Evolutionary conservation across 2,329 filamentous ascomycete genomes (phyloP), one percentile per base, ranked within the genome.

Genomic region (Mollisia scopiformis): DNA sequence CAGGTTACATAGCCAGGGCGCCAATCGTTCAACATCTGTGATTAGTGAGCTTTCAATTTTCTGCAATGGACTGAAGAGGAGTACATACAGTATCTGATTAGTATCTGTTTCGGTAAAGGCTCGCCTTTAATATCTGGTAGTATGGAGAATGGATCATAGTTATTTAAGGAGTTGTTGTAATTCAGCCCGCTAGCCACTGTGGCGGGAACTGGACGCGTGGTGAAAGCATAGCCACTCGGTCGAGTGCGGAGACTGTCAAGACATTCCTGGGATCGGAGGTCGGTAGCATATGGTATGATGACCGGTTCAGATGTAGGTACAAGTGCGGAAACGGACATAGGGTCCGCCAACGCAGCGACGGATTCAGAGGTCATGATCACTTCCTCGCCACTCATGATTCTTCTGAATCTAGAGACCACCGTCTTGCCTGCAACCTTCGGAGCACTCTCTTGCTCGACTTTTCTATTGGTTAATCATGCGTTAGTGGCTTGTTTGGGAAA

Each of bases 361-460:
- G 66, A 68, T 61, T 68, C 64, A 10, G 49, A 30, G 6, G 59
- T 67, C 6, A 68, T 54, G 25, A 61, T 25, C 6, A 66, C 39
- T 51, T 66, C 66, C 19, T 61, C 43, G 2, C 62, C 63, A 39
- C 35, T 62, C 23, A 59, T 46, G 10, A 64, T 63, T 50, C 63
- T 52, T 51, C 59, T 60, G 25, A 61, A 50, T 27, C 61, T 63
- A 30, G 62, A 58, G 23, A 57, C 30, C n/a, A 41, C 58, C 27
- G 37, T 33, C 37, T 53, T 53, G 33, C 30, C 46, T 27, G 21
- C 46, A 14, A 47, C 37, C 30, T 5, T 21, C 46, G 53, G 13
- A n/a, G 39, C 47, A 16, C 2, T 8, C 33, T 39, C 31, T 54
- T 54, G 21, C 21, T 56, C 57, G 11, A 51, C 13, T 43, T 52